A percentile compares a stretch with the other conserved stretches of the same genome.
phyloP scores from a whole-genome alignment of 2,329 filamentous ascomycete species.

The Fusarium bulbicola region DNA sequence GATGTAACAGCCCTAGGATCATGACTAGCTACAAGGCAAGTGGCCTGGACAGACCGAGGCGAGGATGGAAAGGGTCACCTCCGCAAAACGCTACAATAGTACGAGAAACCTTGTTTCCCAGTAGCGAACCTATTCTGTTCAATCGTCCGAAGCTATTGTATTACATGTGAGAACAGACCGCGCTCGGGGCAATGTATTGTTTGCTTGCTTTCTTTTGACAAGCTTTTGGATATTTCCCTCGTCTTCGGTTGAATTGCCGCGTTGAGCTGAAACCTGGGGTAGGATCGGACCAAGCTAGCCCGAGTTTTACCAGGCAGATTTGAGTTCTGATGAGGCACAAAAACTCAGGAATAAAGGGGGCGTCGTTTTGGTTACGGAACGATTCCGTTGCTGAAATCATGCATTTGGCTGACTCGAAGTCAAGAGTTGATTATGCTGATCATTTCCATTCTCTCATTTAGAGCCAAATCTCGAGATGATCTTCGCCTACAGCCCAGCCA shows the following conservation, averaged over 20 bases:
- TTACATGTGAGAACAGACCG: background rate
- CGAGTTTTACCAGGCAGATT: background rate
- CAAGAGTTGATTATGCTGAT: background rate
- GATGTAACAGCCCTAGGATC: background rate
- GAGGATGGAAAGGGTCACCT: background rate
- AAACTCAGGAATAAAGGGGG: background rate
- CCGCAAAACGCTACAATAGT: background rate
- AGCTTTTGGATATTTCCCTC: background rate
- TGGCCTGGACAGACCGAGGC: background rate
- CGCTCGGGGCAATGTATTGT: background rate
- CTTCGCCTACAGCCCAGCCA: background rate
- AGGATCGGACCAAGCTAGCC: background rate
- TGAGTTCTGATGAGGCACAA: background rate
- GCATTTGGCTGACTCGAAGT: background rate
- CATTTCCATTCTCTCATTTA: background rate
- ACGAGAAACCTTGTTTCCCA: background rate
- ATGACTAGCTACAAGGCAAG: slow-evolving; percentile 3
- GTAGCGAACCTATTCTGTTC: background rate
- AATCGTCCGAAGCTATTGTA: background rate
- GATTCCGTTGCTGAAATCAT: background rate
- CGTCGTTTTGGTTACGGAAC: background rate
- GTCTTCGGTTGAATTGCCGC: background rate
- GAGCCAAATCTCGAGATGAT: background rate
- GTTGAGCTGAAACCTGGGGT: slow-evolving; percentile 4
- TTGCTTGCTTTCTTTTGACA: background rate